Evolutionary conservation across 2,329 filamentous ascomycete species (phyloP).

Genomic region (Diplocarpon mali): DNA sequence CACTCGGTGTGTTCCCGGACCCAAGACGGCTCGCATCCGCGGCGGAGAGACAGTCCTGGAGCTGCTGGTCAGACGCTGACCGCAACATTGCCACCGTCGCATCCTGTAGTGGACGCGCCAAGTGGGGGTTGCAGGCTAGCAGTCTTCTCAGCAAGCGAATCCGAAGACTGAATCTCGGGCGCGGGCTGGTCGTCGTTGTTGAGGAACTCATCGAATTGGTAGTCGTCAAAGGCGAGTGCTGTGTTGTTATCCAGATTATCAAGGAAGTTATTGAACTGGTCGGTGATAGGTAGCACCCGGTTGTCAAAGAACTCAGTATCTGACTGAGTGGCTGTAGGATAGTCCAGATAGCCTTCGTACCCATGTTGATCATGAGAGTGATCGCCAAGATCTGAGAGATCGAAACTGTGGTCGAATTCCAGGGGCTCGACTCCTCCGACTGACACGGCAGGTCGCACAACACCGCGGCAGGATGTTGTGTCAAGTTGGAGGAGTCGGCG

Average conservation of each 20-base stretch:
- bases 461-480: slow-evolving; percentile 99
- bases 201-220: slow-evolving; percentile 41
- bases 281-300: slow-evolving; percentile 64
- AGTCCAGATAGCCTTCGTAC: slow-evolving; percentile 59
- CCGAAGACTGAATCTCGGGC: slow-evolving; percentile 27
- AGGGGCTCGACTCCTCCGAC: slow-evolving; percentile 48
- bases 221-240: slow-evolving; percentile 40
- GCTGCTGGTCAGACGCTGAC: slow-evolving; percentile 48
- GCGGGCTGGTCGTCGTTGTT: slow-evolving; percentile 36
- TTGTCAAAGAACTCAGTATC: slow-evolving; percentile 69
- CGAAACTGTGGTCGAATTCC: slow-evolving; percentile 23
- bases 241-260: slow-evolving; percentile 56
- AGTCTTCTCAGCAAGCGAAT: slow-evolving; percentile 34
- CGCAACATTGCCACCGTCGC: slow-evolving; percentile 64
- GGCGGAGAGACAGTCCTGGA: slow-evolving; percentile 25
- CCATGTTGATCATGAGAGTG: slow-evolving; percentile 52
- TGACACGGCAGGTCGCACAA: slow-evolving; percentile 99
- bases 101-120: slow-evolving; percentile 65
- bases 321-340: slow-evolving; percentile 56
- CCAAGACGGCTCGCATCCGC: slow-evolving; percentile 20
- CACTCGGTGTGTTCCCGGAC: slow-evolving; percentile 18
- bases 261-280: slow-evolving; percentile 53
- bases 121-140: slow-evolving; percentile 61
- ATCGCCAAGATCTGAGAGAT: slow-evolving; percentile 39
- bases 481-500: slow-evolving; percentile 59